These are phyloP conservation scores for Manihot esculenta DNA, from an alignment of 441 rosid species.

Conservation along the genomic window DNA sequence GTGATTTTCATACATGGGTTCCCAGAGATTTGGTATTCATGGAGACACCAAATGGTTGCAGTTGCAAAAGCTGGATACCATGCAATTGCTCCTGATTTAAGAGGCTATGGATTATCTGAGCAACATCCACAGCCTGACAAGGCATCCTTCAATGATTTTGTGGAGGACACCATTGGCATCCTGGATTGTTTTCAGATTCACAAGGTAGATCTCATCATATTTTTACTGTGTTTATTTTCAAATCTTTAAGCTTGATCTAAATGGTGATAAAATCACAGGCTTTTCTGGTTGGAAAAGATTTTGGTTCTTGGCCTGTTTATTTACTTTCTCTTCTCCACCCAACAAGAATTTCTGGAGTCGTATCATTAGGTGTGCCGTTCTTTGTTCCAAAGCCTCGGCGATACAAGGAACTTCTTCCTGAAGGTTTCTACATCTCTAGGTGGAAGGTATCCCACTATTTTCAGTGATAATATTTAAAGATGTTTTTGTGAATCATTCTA, in stretches of 20 bases:
- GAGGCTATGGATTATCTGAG: slow-evolving; percentile 52
- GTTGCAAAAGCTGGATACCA: slow-evolving; percentile 41
- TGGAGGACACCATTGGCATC: slow-evolving; percentile 36
- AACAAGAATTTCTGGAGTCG: slow-evolving; percentile 29
- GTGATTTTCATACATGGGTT: slow-evolving; percentile 53
- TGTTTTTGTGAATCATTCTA: no score
- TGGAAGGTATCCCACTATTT: slow-evolving; percentile 32
- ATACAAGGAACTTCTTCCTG: slow-evolving; percentile 30
- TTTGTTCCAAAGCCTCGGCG: slow-evolving; percentile 17
- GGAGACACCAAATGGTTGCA: slow-evolving; percentile 55
- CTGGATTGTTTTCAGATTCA: slow-evolving; percentile 34
- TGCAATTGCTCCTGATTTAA: slow-evolving; percentile 45
- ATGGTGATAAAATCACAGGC: slow-evolving; percentile 30
- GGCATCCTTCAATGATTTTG: slow-evolving; percentile 37
- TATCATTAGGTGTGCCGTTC: slow-evolving; percentile 43
- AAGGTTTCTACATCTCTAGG: slow-evolving; percentile 37
- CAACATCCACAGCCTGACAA: slow-evolving; percentile 38
- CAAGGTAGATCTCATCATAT: slow-evolving; percentile 24
- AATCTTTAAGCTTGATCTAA: not conserved
- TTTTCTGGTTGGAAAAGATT: slow-evolving; percentile 39
- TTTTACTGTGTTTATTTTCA: not conserved
- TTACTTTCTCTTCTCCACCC: slow-evolving; percentile 29
- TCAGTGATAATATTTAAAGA: no score
- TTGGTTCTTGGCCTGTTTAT: slow-evolving; percentile 37
- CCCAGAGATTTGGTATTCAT: slow-evolving; percentile 56